These are phyloP conservation scores for Blepharisma stoltei DNA, from an alignment of 73 alveolate genomes.

Conservation along the genomic window DNA sequence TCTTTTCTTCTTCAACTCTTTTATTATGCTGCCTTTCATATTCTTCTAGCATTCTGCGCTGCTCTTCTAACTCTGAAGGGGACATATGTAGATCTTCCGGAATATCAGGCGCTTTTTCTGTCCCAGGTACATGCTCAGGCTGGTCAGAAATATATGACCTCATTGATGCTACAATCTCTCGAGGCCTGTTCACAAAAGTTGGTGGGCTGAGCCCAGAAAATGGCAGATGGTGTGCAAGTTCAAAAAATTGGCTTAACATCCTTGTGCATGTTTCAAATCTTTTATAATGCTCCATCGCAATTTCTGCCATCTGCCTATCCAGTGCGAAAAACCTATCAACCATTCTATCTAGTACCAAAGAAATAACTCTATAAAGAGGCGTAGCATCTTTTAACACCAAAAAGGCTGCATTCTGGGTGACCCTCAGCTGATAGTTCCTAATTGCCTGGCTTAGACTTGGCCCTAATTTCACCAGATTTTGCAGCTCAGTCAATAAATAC, in stretches of 20 bases:
- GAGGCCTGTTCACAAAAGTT: neutral
- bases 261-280: slow-evolving; percentile 5
- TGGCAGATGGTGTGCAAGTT: neutral
- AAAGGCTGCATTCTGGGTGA: neutral
- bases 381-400: neutral
- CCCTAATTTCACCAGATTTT: neutral
- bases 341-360: neutral
- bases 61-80: neutral
- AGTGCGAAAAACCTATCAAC: neutral
- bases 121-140: neutral
- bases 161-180: neutral
- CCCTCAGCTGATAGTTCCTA: neutral
- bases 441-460: neutral
- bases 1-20: neutral
- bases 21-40: neutral
- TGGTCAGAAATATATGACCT: neutral
- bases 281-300: neutral
- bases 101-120: neutral
- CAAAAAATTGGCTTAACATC: neutral
- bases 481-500: neutral
- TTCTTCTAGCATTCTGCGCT: neutral
- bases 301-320: neutral
- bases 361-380: neutral
- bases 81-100: neutral
- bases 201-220: neutral